Evolutionary conservation across 345 rosid genomes (phyloP).

Genomic region (Triadica sebifera): DNA sequence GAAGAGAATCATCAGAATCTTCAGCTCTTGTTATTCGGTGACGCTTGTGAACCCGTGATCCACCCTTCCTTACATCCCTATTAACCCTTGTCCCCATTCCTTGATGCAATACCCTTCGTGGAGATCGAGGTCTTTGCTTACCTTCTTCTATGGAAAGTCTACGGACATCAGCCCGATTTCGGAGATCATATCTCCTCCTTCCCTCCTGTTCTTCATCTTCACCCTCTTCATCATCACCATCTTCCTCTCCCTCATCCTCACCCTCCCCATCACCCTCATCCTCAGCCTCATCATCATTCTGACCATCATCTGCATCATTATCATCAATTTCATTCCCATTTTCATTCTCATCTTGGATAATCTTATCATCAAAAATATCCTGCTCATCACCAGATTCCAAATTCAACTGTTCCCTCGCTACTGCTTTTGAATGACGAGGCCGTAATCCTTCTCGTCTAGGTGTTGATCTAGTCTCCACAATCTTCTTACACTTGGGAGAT

Average conservation of each 20-base stretch:
- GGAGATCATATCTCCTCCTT: constrained; percentile 91
- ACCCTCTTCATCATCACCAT: constrained; percentile 35
- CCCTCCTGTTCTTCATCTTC: constrained; percentile 58
- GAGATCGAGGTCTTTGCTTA: constrained; percentile 84
- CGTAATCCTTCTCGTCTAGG: constrained; percentile 99
- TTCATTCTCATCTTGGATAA: constrained; percentile 73
- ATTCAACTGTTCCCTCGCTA: constrained; percentile 47
- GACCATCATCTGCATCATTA: constrained; percentile 54
- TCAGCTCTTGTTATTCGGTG: constrained; percentile 78
- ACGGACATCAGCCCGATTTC: constrained; percentile 92
- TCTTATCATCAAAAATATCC: constrained; percentile 76
- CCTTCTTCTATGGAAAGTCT: constrained; percentile 72
- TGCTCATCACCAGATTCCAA: constrained; percentile 65
- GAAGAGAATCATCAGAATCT: constrained; percentile 99
- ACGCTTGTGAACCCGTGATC: constrained; percentile 92
- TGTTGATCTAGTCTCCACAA: constrained; percentile 44
- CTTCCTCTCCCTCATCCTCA: constrained; percentile 46
- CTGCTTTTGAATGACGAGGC: constrained; percentile 74
- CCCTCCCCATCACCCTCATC: constrained; percentile 58
- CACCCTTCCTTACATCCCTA: constrained; percentile 89
- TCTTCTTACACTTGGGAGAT: constrained; percentile 56
- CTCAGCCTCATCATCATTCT: constrained; percentile 36
- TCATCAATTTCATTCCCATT: constrained; percentile 78
- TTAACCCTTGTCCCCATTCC: constrained; percentile 87
- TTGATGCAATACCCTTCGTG: constrained; percentile 92